Conservation (phyloP, 2,329 filamentous ascomycete species). For the Pestalotiopsis sp. region DNA sequence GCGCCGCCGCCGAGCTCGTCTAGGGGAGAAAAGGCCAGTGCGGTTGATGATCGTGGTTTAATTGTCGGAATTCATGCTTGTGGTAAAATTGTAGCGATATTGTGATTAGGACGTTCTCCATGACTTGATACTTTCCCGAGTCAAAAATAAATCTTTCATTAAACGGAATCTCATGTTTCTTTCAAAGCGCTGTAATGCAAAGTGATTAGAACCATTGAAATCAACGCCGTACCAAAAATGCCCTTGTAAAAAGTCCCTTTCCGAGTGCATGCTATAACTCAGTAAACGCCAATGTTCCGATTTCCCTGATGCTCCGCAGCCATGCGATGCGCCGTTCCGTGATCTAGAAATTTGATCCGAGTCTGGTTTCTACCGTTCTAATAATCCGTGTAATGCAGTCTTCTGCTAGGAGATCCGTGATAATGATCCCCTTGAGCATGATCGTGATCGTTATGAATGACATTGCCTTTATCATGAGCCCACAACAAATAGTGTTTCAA, state of each 20-base stretch:
- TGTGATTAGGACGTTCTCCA: neutral
- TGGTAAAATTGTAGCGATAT: neutral
- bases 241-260: no score
- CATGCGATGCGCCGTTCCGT: neutral
- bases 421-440: neutral
- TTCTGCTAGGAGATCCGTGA: neutral
- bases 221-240: no score
- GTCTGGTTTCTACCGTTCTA: neutral
- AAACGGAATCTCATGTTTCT: neutral
- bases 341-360: neutral
- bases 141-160: neutral
- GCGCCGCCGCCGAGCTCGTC: conserved; percentile 77
- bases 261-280: no score
- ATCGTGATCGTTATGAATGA: neutral
- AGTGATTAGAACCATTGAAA: no score
- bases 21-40: neutral
- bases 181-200: neutral
- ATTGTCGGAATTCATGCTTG: neutral
- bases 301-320: neutral
- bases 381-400: neutral
- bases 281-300: no score
- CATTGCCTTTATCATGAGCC: neutral
- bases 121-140: neutral
- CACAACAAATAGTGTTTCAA: conserved; percentile 30
- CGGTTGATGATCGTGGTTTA: neutral